Conservation (phyloP, 148 eudicot species). For the Camellia japonica region DNA sequence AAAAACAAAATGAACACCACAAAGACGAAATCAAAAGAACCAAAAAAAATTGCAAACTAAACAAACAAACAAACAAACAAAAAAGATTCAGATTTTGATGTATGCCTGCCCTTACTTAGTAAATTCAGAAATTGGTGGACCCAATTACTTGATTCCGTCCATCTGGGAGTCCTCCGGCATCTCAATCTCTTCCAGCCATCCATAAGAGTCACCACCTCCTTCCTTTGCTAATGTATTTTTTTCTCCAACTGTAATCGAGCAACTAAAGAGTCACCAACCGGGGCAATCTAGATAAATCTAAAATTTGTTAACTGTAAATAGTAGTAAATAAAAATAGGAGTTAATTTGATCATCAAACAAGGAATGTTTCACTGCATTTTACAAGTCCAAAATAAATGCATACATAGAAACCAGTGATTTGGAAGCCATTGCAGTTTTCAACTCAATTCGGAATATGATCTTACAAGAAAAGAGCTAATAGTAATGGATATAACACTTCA, state of each 20-base stretch:
- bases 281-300: neutral
- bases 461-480: neutral
- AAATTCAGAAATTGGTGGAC: constrained; percentile 48
- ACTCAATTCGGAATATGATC: neutral
- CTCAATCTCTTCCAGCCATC: constrained; percentile 73
- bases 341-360: neutral
- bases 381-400: neutral
- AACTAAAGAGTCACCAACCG: no score
- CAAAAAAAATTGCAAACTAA: neutral
- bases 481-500: no score
- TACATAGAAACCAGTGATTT: neutral
- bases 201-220: constrained; percentile 27
- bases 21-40: neutral
- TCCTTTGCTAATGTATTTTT: constrained; percentile 19
- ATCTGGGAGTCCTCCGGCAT: constrained; percentile 59
- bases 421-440: neutral
- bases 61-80: no score
- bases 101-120: neutral
- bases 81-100: no score
- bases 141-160: constrained; percentile 57
- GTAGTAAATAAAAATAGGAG: neutral
- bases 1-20: neutral
- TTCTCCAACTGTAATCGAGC: constrained; percentile 32
- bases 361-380: neutral
- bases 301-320: neutral